Evolutionary conservation across 1,284 basidiomycete genomes (phyloP), one percentile per base, ranked within the genome.

Genomic region (Puccinia coronata): DNA sequence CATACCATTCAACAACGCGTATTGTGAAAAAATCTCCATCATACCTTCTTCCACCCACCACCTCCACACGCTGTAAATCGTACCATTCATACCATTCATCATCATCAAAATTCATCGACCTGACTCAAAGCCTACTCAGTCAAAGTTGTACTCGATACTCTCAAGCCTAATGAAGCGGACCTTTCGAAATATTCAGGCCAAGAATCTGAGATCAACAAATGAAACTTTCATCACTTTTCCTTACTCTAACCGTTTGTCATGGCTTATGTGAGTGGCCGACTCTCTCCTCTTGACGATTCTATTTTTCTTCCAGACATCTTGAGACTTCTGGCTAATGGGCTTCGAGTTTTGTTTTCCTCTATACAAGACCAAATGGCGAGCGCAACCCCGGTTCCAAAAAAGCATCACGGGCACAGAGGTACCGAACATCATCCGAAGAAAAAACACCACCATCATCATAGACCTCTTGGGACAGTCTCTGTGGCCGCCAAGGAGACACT

Each of bases 311-410:
- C 14, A 20, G 31, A 57, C 18, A 23, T 14, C 23, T 16, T 63
- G 36, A 39, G 2, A 16, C 2, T 23, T 20, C 23, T 16, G 2
- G 5, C 14, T 63, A n/a, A n/a, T n/a, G n/a, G 36, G 20, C 14
- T 41, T n/a, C 12, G 14, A 63, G 23, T 1, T 63, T 41, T 2
- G 8, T 36, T 36, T 5, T 18, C 59, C n/a, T n/a, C 59, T 28
- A 25, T 8, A 9, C 1, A 1, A 63, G 61, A 34, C 61, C 34
- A 39, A 41, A 8, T 3, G 36, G 36, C 36, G 61, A 31, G 23
- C 41, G 61, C 61, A 63, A 41, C 61, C 36, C 61, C 61, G 36
- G 61, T 63, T 63, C 61, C 61, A 1, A 39, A 39, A 41, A 63
- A 23, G 36, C 61, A 63, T 63, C 61, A 63, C 20, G 61, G 36